A percentile compares a stretch with the other conserved stretches of the same genome.
These are phyloP conservation scores for Antarctomyces pellizariae DNA, from an alignment of 495 filamentous ascomycete genomes.

Conservation along the genomic window DNA sequence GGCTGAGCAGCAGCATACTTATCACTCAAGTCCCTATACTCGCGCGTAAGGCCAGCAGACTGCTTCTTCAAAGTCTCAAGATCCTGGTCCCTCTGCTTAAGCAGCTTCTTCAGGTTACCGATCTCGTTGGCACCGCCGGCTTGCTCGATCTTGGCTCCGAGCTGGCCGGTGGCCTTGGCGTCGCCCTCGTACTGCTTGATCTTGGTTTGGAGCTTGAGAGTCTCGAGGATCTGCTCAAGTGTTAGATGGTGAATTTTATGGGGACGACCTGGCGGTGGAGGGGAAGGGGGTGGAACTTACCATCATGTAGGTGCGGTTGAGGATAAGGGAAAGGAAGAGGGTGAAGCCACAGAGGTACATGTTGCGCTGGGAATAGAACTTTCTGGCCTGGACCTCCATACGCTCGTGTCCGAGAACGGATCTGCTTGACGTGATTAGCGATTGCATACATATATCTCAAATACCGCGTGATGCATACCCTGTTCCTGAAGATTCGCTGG, in stretches of 20 bases:
- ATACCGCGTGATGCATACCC: too few species aligned
- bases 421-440: slow-evolving; percentile 15
- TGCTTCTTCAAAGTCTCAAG: slow-evolving; percentile 72
- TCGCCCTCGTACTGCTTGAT: slow-evolving; percentile 69
- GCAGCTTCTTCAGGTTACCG: slow-evolving; percentile 40
- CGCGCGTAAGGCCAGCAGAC: slow-evolving; percentile 44
- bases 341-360: slow-evolving; percentile 99
- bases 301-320: slow-evolving; percentile 97
- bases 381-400: slow-evolving; percentile 95
- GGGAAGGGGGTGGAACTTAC: slow-evolving; percentile 20
- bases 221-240: slow-evolving; percentile 32
- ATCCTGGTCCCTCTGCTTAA: slow-evolving; percentile 48
- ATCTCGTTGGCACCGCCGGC: slow-evolving; percentile 55
- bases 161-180: slow-evolving; percentile 47
- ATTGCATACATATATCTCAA: too few species aligned
- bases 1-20: slow-evolving; percentile 33
- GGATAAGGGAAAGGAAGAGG: slow-evolving; percentile 91
- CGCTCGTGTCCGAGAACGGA: slow-evolving; percentile 71
- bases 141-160: slow-evolving; percentile 33
- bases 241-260: not conserved
- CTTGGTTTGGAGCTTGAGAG: slow-evolving; percentile 79
- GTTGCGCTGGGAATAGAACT: slow-evolving; percentile 99
- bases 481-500: slow-evolving; percentile 23
- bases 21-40: slow-evolving; percentile 70
- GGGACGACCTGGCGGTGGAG: not conserved